Conservation (phyloP, 2,329 filamentous ascomycete genomes). For the Botrytis tulipae region DNA sequence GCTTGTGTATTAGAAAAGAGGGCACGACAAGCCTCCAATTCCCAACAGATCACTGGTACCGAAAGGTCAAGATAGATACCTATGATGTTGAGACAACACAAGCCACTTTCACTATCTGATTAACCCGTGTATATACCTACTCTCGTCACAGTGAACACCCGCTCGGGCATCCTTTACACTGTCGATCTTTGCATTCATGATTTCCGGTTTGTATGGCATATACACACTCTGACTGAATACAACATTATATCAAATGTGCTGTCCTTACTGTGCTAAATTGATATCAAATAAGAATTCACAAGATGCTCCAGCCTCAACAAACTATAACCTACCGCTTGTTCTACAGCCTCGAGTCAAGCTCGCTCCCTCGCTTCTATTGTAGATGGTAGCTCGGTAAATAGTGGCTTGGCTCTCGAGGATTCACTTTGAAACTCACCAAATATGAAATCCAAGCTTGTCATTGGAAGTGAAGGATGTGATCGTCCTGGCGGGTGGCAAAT, state of each 20-base stretch:
- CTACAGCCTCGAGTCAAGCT: conserved; percentile 1
- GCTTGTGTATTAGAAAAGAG: background rate
- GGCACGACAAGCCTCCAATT: background rate
- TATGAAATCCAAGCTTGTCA: background rate
- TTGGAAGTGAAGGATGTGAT: background rate
- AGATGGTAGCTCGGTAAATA: background rate
- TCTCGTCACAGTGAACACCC: background rate
- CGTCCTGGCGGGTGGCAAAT: background rate
- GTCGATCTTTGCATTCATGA: background rate
- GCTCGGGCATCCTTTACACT: background rate
- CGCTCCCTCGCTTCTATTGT: background rate
- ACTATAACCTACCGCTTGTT: background rate
- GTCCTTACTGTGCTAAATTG: background rate
- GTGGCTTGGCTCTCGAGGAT: conserved; percentile 2
- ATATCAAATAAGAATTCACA: background rate
- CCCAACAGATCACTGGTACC: background rate
- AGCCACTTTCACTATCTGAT: background rate
- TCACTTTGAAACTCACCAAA: conserved; percentile 11
- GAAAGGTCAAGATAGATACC: background rate
- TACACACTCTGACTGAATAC: background rate
- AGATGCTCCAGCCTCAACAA: background rate
- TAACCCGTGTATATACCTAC: background rate
- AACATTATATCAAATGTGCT: background rate
- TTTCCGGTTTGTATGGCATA: background rate
- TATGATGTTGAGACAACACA: background rate